A percentile compares a stretch with the other conserved stretches of the same genome.
These are phyloP conservation scores for Starmerella floris DNA, from an alignment of 805 yeast species.

Conservation along the genomic window DNA sequence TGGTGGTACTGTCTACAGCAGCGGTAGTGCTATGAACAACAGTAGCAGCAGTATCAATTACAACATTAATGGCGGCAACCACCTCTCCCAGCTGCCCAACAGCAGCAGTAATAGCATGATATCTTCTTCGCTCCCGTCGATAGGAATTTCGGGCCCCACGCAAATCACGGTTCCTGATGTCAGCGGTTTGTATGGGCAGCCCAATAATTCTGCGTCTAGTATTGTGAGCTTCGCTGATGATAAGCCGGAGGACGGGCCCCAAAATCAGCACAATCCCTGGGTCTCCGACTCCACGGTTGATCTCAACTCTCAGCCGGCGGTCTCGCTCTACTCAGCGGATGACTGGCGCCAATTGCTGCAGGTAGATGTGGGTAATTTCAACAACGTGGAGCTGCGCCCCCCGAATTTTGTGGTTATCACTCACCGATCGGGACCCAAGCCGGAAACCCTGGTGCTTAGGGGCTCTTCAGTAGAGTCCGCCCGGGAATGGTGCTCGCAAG, in stretches of 20 bases:
- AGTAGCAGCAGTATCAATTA: not conserved
- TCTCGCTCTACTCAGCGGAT: not conserved
- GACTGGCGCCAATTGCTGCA: constrained; percentile 2
- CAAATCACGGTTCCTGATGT: not conserved
- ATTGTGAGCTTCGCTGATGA: constrained; percentile 6
- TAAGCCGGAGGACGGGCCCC: not conserved
- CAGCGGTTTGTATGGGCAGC: constrained; percentile 1
- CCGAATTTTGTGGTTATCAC: constrained; percentile 1
- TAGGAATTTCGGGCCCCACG: not conserved
- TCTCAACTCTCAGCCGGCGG: not conserved
- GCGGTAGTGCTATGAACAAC: not conserved
- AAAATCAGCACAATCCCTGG: constrained; percentile 1
- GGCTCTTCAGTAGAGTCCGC: constrained; percentile 48
- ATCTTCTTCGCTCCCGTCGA: not conserved
- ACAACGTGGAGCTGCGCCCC: not conserved
- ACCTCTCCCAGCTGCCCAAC: not conserved
- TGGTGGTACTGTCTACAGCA: not conserved
- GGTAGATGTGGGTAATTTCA: not conserved
- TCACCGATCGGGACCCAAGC: constrained; percentile 4
- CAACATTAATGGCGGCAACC: not conserved
- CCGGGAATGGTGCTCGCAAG: constrained; percentile 53
- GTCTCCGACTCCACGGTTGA: constrained; percentile 6
- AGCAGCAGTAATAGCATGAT: not conserved
- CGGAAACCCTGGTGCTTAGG: constrained; percentile 39
- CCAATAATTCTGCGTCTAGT: constrained; percentile 1